Conservation (phyloP, 768 basidiomycete species). For the Amanita exitialis region DNA sequence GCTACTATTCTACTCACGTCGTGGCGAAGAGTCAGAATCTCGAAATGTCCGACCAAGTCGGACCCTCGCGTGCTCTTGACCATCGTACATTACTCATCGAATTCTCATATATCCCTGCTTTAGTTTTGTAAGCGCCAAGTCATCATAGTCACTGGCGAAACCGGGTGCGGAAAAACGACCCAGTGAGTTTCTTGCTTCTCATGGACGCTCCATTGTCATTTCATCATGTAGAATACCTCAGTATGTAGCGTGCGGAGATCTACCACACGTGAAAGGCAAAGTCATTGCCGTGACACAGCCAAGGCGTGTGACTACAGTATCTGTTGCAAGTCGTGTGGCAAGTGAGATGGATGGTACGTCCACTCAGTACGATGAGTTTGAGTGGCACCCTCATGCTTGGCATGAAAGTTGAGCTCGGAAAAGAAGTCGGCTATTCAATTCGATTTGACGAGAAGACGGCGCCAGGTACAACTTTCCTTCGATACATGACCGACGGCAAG, state of each 20-base stretch:
- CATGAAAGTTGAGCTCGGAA: constrained; percentile 62
- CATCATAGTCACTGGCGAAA: constrained; percentile 81
- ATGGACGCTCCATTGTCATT: neutral
- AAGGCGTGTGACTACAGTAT: neutral
- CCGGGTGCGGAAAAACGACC: constrained; percentile 86
- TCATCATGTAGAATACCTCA: neutral
- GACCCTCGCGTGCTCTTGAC: neutral
- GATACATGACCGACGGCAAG: constrained; percentile 97
- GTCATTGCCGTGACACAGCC: neutral
- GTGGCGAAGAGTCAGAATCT: neutral
- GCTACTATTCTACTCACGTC: neutral
- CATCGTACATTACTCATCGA: neutral
- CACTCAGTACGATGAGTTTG: no score
- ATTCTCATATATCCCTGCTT: neutral
- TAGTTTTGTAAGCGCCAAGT: constrained; percentile 69
- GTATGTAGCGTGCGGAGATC: neutral
- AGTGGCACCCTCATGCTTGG: neutral
- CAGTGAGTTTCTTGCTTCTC: constrained; percentile 36
- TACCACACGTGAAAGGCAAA: neutral
- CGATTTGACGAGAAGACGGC: constrained; percentile 90
- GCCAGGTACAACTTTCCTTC: constrained; percentile 72
- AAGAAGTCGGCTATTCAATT: constrained; percentile 47
- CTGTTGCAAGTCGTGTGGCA: neutral
- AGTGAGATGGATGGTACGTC: constrained; percentile 59
- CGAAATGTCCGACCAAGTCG: no score